These are phyloP conservation scores for Pseudogymnoascus sp. DNA, from an alignment of 2,329 filamentous ascomycete species.

Conservation along the genomic window DNA sequence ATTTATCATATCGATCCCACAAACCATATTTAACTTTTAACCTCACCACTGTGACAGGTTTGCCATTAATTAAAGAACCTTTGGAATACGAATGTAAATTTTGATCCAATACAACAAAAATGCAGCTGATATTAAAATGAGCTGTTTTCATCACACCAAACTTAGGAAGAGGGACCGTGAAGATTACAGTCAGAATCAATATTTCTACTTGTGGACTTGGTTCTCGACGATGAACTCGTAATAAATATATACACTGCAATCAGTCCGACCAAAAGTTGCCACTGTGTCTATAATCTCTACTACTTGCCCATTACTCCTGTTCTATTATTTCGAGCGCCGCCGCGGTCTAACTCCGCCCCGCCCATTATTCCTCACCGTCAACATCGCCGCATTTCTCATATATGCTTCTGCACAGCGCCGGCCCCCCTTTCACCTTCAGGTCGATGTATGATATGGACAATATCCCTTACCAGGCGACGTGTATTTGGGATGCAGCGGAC, in stretches of 20 bases:
- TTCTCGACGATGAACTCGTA: neutral
- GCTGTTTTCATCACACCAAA: neutral
- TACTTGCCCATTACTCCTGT: neutral
- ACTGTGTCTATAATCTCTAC: neutral
- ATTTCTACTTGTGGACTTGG: neutral
- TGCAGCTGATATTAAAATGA: neutral
- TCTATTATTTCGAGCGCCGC: neutral
- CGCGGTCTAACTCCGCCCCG: neutral
- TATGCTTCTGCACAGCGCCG: neutral
- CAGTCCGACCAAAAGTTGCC: neutral
- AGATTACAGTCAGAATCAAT: neutral
- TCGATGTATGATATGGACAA: slow-evolving; percentile 35
- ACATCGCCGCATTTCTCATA: neutral
- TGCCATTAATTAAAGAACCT: neutral
- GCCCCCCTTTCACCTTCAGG: slow-evolving; percentile 16
- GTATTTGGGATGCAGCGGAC: slow-evolving; percentile 34
- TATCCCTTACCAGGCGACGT: slow-evolving; percentile 29
- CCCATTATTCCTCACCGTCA: neutral
- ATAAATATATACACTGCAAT: neutral
- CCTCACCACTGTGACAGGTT: neutral
- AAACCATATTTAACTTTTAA: neutral
- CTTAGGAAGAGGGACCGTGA: neutral
- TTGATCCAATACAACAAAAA: neutral
- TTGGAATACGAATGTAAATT: neutral
- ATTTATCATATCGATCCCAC: neutral